Evolutionary conservation across 192 early-diverging fungal species (phyloP), one percentile per base, ranked within the genome.

Genomic region (Lobulomyces angularis): DNA sequence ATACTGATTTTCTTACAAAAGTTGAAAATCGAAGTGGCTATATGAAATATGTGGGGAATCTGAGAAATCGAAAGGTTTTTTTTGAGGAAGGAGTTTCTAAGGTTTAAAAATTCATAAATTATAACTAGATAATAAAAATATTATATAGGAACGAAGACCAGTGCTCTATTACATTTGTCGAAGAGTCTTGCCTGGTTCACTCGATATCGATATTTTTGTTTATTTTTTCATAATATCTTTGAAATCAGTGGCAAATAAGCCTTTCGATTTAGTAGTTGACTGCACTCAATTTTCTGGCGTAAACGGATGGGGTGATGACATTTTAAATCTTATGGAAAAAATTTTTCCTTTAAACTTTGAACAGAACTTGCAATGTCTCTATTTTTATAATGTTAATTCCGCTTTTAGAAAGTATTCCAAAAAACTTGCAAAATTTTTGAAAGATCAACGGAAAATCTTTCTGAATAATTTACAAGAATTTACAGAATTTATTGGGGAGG

Each of bases 111-210:
- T 12, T 11, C 32, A 11, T 16, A 11, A 19, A 12, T 24, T 12
- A 23, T 12, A 16, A 12, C 31, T 12, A 32, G 12, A 32, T 32
- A 16, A 12, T 16, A n/a, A n/a, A n/a, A n/a, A n/a, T n/a, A n/a
- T n/a, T 7, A 30, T 14, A 23, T 42, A 55, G 38, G 75, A 77
- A 24, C 67, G 78, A 41, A 64, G 82, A 31, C 84, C 82, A 0
- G 83, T 93, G 1, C 65, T 88, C 36, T 93, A 91, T 59, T 81
- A 80, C 55, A 82, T 93, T 43, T 75, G 80, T 21, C 71, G 86
- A 24, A 71, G 84, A 16, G 45, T 93, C 30, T 66, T 71, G 37
- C 53, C 73, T 43, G 82, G 90, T 26, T 70, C 67, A 28, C 67
- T 85, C 31, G 86, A 93, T 57, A 84, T 90, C 58, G 88, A 93